Conservation (phyloP, 1,284 basidiomycete genomes). For the Microbotryum saponariae region DNA sequence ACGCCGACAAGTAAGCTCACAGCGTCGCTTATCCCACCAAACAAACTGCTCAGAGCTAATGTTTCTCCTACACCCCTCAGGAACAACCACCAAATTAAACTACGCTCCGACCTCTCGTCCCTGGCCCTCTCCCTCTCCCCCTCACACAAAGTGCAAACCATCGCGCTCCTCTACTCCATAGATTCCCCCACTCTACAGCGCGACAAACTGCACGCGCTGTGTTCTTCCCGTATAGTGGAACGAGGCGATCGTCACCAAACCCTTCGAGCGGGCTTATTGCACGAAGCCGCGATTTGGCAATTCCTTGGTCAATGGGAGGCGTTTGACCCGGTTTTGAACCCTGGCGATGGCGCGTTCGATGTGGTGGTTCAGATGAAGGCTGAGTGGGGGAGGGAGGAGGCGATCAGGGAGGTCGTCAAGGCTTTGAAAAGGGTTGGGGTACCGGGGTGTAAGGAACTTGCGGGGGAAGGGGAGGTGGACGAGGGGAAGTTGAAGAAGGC, state of each 20-base stretch:
- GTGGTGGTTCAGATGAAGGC: conserved; percentile 59
- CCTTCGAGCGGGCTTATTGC: conserved; percentile 52
- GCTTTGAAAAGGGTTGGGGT: conserved; percentile 45
- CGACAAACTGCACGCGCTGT: conserved; percentile 59
- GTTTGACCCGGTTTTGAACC: conserved; percentile 46
- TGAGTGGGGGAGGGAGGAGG: conserved; percentile 51
- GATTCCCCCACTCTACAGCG: conserved; percentile 49
- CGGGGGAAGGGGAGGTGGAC: conserved; percentile 49
- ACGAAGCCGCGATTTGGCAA: conserved; percentile 73
- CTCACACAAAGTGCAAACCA: conserved; percentile 54
- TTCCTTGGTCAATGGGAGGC: conserved; percentile 64
- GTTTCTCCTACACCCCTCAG: conserved; percentile 43
- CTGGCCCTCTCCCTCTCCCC: conserved; percentile 30
- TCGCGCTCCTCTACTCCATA: conserved; percentile 71
- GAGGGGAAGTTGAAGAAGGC: conserved; percentile 56
- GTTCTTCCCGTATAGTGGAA: conserved; percentile 59
- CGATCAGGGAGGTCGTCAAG: conserved; percentile 56
- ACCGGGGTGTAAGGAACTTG: conserved; percentile 1
- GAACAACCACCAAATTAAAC: conserved; percentile 77
- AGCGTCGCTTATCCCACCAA: neutral
- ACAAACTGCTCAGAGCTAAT: too few relatives aligned
- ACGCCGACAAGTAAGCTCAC: conserved; percentile 68
- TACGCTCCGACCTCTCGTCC: conserved; percentile 58
- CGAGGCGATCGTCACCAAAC: conserved; percentile 81
- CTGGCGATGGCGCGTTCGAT: conserved; percentile 52